Conservation (phyloP, 164 flowering plant genomes). For the Pachysandra terminalis region DNA sequence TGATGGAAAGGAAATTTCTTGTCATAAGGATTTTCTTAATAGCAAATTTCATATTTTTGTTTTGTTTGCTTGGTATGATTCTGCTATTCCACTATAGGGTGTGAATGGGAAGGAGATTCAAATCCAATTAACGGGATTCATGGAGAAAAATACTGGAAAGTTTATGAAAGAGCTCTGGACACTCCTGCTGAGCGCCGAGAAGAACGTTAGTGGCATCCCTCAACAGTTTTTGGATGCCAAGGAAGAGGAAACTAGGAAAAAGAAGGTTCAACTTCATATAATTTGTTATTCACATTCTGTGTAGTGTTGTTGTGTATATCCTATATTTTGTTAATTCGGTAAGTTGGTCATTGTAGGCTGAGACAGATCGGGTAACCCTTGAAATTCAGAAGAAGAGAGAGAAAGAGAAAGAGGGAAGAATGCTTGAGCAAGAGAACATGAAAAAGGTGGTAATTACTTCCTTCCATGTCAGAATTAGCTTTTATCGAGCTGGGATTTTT, state of each 20-base stretch:
- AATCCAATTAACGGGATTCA: constrained; percentile 89
- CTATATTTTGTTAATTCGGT: neutral
- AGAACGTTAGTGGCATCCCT: constrained; percentile 90
- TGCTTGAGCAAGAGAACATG: constrained; percentile 35
- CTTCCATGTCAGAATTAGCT: constrained; percentile 36
- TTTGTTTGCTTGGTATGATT: neutral
- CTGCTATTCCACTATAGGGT: constrained; percentile 36
- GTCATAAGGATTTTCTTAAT: too few species aligned
- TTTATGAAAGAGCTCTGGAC: constrained; percentile 98
- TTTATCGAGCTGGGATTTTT: constrained; percentile 22
- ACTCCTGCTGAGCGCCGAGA: constrained; percentile 86
- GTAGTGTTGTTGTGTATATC: neutral
- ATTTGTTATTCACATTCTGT: neutral
- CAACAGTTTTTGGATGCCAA: constrained; percentile 95
- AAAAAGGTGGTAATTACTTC: constrained; percentile 62
- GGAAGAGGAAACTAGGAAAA: constrained; percentile 78
- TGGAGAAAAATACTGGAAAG: constrained; percentile 96
- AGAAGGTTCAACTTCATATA: constrained; percentile 47
- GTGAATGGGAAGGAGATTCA: constrained; percentile 95
- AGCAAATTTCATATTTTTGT: neutral
- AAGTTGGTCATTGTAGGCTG: constrained; percentile 42
- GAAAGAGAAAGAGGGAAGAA: constrained; percentile 58
- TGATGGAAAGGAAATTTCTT: constrained; percentile 56
- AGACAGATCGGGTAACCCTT: constrained; percentile 58
- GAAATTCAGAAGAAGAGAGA: constrained; percentile 80